Evolutionary conservation across 192 early-diverging fungal genomes (phyloP).

Genomic region (Mortierella alpina): DNA sequence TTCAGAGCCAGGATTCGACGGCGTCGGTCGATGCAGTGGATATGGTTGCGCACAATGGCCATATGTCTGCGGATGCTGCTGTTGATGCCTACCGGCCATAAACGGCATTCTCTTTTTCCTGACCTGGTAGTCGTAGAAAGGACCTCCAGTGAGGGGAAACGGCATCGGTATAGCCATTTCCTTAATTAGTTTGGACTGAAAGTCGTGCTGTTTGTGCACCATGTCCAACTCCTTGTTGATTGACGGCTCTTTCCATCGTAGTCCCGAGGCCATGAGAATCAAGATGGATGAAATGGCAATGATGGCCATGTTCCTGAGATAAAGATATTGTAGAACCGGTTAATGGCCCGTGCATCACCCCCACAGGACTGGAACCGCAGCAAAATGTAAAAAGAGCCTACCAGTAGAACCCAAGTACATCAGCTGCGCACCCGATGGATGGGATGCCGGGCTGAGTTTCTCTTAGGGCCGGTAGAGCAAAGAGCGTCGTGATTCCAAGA

Average conservation of each 20-base stretch:
- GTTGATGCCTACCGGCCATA: constrained; percentile 15
- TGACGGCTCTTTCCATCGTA: constrained; percentile 52
- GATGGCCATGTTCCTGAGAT: constrained; percentile 62
- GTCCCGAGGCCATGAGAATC: constrained; percentile 54
- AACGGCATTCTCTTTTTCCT: constrained; percentile 40
- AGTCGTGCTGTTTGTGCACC: constrained; percentile 39
- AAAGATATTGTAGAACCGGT: background rate
- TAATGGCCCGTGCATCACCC: too few relatives aligned
- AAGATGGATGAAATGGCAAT: constrained; percentile 58
- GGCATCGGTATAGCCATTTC: constrained; percentile 52
- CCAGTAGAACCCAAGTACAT: constrained; percentile 62
- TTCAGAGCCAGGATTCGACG: too few relatives aligned
- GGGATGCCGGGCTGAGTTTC: constrained; percentile 59
- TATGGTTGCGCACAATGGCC: too few relatives aligned
- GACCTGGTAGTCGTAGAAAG: constrained; percentile 34
- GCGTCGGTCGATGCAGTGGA: too few relatives aligned
- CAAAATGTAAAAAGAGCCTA: background rate
- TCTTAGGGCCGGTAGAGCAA: constrained; percentile 53
- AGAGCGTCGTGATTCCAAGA: constrained; percentile 57
- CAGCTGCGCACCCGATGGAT: constrained; percentile 58
- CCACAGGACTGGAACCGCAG: background rate
- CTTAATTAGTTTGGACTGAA: constrained; percentile 43
- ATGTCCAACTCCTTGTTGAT: constrained; percentile 42
- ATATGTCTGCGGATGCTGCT: too few relatives aligned
- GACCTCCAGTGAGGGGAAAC: constrained; percentile 40